Evolutionary conservation across 495 filamentous ascomycete species (phyloP).

Genomic region (Aspergillus ostianus): DNA sequence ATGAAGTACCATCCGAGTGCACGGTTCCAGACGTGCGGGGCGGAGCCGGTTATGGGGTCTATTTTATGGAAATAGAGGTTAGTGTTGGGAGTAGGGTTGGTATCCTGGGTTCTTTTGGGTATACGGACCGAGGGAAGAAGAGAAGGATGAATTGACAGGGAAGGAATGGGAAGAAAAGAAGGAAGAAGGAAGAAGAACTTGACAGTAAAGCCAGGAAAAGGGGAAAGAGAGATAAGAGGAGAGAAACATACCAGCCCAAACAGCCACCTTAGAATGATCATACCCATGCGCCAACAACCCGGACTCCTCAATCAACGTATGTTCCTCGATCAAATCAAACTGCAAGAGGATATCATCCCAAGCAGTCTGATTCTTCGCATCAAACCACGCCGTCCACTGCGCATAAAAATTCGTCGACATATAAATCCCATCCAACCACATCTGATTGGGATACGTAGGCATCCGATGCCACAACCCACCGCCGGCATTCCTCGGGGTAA

Average conservation of each 20-base stretch:
- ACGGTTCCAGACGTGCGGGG: conserved; percentile 16
- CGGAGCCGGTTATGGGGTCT: conserved; percentile 16
- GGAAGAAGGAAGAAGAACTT: too few relatives aligned
- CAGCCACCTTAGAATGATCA: conserved; percentile 10
- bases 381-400: conserved; percentile 17
- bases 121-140: too few relatives aligned
- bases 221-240: neutral
- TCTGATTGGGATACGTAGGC: conserved; percentile 20
- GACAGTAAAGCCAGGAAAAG: neutral
- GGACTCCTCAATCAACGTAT: conserved; percentile 4
- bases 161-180: too few relatives aligned
- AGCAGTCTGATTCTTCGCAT: conserved; percentile 12
- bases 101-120: too few relatives aligned
- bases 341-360: conserved; percentile 20
- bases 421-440: conserved; percentile 23
- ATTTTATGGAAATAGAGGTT: too few relatives aligned
- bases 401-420: conserved; percentile 19
- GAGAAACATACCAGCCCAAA: conserved; percentile 14
- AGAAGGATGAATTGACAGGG: too few relatives aligned
- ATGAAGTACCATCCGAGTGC: conserved; percentile 22
- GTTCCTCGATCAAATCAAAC: conserved; percentile 21
- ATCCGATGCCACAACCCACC: conserved; percentile 19
- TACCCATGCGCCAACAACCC: conserved; percentile 15
- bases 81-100: too few relatives aligned
- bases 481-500: conserved; percentile 15